Percentiles rank a stretch among this genome's conserved stretches.
phyloP scores from a whole-genome alignment of 139 green algal genomes.

The Raphidocelis subcapitata region DNA sequence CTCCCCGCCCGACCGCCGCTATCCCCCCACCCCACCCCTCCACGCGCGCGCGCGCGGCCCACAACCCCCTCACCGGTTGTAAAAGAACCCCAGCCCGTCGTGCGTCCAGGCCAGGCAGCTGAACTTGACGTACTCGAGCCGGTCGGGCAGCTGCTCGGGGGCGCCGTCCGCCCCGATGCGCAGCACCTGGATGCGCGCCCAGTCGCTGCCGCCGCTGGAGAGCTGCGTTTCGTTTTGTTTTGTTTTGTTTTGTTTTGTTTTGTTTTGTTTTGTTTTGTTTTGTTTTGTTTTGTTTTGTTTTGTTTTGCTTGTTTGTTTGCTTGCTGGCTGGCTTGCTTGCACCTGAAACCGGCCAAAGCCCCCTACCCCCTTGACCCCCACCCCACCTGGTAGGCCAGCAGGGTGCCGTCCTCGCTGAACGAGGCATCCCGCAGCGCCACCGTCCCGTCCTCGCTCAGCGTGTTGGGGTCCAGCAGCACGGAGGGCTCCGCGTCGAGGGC shows the following conservation, averaged over 20 bases:
- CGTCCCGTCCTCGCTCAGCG: slow-evolving; percentile 73
- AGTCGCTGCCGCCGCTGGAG: slow-evolving; percentile 75
- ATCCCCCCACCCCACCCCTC: too few species aligned
- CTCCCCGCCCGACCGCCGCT: too few species aligned
- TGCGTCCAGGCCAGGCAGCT: slow-evolving; percentile 83
- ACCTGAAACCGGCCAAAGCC: too few species aligned
- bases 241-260: too few species aligned
- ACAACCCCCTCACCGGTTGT: slow-evolving; percentile 80
- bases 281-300: too few species aligned
- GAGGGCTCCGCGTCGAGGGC: slow-evolving; percentile 43
- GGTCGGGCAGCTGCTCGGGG: slow-evolving; percentile 60
- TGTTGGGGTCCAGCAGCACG: slow-evolving; percentile 93
- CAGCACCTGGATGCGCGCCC: slow-evolving; percentile 70
- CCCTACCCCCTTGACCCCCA: too few species aligned
- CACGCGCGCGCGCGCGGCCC: too few species aligned
- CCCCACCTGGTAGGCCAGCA: slow-evolving; percentile 64
- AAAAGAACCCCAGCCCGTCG: slow-evolving; percentile 93
- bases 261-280: too few species aligned
- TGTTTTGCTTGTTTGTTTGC: too few species aligned
- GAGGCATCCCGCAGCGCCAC: slow-evolving; percentile 38
- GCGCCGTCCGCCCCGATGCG: slow-evolving; percentile 49
- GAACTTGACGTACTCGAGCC: slow-evolving; percentile 87
- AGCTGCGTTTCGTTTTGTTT: too few species aligned
- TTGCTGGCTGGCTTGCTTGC: too few species aligned
- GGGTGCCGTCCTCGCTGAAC: slow-evolving; percentile 76